These are phyloP conservation scores for Eucalyptus tenuipes DNA, from an alignment of 345 rosid species.

Conservation along the genomic window DNA sequence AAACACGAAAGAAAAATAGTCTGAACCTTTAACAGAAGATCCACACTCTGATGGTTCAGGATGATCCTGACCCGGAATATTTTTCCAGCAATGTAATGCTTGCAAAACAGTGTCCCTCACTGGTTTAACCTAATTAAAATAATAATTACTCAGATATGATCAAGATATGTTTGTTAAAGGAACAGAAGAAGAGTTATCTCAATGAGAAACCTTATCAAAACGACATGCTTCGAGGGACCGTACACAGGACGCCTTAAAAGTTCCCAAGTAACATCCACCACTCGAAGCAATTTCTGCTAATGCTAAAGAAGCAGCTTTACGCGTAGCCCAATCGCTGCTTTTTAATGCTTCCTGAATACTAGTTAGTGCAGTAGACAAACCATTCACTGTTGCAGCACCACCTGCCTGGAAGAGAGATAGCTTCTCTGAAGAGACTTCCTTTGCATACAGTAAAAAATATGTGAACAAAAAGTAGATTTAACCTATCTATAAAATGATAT, in stretches of 20 bases:
- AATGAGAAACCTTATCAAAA: conserved; percentile 61
- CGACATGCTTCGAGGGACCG: conserved; percentile 79
- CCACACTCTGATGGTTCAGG: conserved; percentile 71
- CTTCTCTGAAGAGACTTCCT: neutral
- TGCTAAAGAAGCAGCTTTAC: conserved; percentile 85
- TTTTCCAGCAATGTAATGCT: conserved; percentile 81
- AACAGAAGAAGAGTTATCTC: neutral
- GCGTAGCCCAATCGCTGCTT: conserved; percentile 77
- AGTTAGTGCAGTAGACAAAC: conserved; percentile 53
- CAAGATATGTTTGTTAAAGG: neutral
- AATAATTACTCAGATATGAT: neutral
- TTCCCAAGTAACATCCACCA: conserved; percentile 52
- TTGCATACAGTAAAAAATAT: neutral
- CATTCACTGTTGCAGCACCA: conserved; percentile 53
- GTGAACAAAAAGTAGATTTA: neutral
- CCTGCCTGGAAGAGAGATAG: conserved; percentile 53
- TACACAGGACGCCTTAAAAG: conserved; percentile 62
- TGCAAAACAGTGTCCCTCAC: conserved; percentile 72
- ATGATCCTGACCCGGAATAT: conserved; percentile 46
- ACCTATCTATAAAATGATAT: neutral
- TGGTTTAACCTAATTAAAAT: conserved; percentile 69
- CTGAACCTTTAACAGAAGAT: conserved; percentile 66
- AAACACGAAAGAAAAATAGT: neutral
- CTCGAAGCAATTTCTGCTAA: conserved; percentile 64
- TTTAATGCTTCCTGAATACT: conserved; percentile 74